phyloP scores from a whole-genome alignment of 345 rosid species.

The Pistacia atlantica region DNA sequence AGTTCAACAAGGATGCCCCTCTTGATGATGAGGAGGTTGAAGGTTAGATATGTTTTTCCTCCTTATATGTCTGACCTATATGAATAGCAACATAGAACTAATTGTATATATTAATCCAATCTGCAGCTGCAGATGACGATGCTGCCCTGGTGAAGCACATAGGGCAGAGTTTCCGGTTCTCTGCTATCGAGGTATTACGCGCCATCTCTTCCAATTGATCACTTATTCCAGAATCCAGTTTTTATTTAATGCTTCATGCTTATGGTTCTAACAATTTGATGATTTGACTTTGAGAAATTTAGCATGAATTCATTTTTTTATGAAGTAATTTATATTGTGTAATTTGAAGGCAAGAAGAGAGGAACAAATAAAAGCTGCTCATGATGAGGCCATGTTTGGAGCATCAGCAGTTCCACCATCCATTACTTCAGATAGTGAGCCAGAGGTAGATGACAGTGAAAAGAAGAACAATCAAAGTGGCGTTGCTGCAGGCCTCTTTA shows the following conservation, averaged over 20 bases:
- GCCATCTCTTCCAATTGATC: neutral
- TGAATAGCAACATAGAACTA: constrained; percentile 9
- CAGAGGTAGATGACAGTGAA: constrained; percentile 34
- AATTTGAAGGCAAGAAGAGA: constrained; percentile 67
- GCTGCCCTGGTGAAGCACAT: constrained; percentile 75
- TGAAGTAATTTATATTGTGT: constrained; percentile 2
- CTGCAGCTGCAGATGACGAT: constrained; percentile 83
- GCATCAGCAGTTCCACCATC: constrained; percentile 40
- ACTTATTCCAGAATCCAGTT: neutral
- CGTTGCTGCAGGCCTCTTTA: constrained; percentile 53
- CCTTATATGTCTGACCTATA: neutral
- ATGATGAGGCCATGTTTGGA: constrained; percentile 97
- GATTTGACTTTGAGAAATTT: neutral
- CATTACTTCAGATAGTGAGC: constrained; percentile 29
- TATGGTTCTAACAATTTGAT: neutral
- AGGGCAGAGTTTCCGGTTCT: constrained; percentile 85
- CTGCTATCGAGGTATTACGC: constrained; percentile 68
- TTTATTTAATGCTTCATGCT: constrained; percentile 2
- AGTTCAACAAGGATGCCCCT: constrained; percentile 87
- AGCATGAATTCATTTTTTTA: too few species aligned
- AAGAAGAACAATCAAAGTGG: constrained; percentile 40
- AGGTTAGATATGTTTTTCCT: constrained; percentile 44
- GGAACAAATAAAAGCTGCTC: constrained; percentile 73
- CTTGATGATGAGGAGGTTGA: constrained; percentile 87
- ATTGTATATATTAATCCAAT: neutral